A percentile compares a stretch with the other conserved stretches of the same genome.
Conservation (phyloP, 768 basidiomycete genomes). For the Boletus edulis region DNA sequence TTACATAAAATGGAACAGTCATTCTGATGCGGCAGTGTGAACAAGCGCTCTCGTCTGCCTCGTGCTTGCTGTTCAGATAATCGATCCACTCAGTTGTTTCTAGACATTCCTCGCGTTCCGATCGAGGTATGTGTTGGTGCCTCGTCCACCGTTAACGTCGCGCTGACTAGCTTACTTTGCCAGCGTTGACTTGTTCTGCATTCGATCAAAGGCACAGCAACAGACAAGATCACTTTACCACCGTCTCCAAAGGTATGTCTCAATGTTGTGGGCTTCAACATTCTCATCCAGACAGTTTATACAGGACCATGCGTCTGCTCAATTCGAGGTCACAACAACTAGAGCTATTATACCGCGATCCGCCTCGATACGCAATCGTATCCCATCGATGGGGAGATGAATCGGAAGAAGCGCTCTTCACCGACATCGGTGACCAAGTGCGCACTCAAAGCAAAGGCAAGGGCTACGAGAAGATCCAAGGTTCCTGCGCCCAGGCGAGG, state of each 20-base stretch:
- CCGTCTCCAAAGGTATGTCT: constrained; percentile 3
- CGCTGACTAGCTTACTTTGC: neutral
- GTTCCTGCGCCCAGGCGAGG: constrained; percentile 17
- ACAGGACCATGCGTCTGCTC: constrained; percentile 24
- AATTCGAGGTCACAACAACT: constrained; percentile 15
- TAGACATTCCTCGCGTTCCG: neutral
- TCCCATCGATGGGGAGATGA: constrained; percentile 28
- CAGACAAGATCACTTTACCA: neutral
- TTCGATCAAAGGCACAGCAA: neutral
- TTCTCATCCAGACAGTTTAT: neutral
- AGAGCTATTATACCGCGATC: constrained; percentile 8
- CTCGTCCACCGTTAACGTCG: neutral
- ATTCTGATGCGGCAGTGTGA: neutral
- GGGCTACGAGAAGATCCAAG: constrained; percentile 23
- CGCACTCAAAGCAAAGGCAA: constrained; percentile 11
- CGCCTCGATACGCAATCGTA: constrained; percentile 21
- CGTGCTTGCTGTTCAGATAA: neutral
- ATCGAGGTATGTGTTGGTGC: neutral
- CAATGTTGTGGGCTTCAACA: neutral
- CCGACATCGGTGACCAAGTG: constrained; percentile 18
- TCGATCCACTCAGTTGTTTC: neutral
- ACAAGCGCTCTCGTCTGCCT: constrained; percentile 1
- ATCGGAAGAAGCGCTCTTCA: constrained; percentile 23
- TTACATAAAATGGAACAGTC: neutral
- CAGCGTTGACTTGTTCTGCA: too few relatives aligned